Evolutionary conservation across 768 basidiomycete species (phyloP), one percentile per base, ranked within the genome.

Genomic region (Chalciporus pseudorubinellus): DNA sequence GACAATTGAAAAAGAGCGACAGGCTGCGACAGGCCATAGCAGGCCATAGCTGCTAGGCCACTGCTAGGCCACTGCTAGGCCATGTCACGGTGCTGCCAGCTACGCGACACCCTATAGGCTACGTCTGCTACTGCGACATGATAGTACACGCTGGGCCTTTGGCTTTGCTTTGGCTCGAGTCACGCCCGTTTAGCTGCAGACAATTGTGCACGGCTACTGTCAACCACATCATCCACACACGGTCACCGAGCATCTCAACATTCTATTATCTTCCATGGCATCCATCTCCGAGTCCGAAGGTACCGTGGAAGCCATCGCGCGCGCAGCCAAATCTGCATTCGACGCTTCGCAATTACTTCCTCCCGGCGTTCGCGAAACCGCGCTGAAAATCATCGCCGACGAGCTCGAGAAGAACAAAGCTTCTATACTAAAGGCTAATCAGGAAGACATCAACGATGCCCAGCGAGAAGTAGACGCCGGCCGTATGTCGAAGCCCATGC

Each of bases 301-400:
- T 21, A 48, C 59, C 41, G 79, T 76, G n/a, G 72, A 77, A 65
- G 70, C 67, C 14, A 86, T 98, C 51, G 97, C 95, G 13, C 79
- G 75, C 63, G 76, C 80, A 2, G 92, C 94, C 20, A 91, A 92
- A 65, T 64, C 70, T 8, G 91, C 95, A 0, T 99, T 95, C 64
- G 86, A 94, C 60, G 77, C 78, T 18, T 93, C 94, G 5, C 95
- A 97, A 65, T 78, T 95, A 19, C 73, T 95, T 48, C 72, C 82
- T 19, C 69, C 86, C 1, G 60, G 74, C 1, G 84, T 91, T 57
- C 81, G 94, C 26, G 76, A 86, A 59, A 70, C 70, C 19, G 94
- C 94, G 0, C 77, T 99, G 2, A 70, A 79, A 50, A 77, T 78
- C 48, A 91, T 98, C 55, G 76, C 79, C 26, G 71, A 74, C 33